These are phyloP conservation scores for Trichoderma asperellum DNA, from an alignment of 2,329 filamentous ascomycete genomes.

Conservation along the genomic window DNA sequence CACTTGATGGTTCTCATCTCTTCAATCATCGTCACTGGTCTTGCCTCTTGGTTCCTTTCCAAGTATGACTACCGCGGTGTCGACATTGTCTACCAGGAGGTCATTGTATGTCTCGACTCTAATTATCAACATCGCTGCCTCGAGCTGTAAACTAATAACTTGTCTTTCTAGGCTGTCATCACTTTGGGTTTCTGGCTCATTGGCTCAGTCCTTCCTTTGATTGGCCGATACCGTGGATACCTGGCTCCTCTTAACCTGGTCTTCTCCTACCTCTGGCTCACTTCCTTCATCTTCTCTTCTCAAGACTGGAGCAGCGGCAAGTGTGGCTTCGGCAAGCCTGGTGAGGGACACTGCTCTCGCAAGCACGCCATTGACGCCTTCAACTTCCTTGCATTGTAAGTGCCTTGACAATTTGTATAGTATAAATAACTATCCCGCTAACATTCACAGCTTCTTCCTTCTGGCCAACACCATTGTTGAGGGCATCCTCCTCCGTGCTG, in stretches of 20 bases:
- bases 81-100: constrained; percentile 35
- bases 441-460: constrained; percentile 31
- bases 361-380: constrained; percentile 36
- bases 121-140: neutral
- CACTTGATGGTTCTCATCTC: constrained; percentile 35
- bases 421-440: neutral
- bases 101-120: constrained; percentile 32
- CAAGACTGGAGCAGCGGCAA: constrained; percentile 33
- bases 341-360: constrained; percentile 27
- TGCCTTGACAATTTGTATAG: neutral
- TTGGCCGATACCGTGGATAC: constrained; percentile 33
- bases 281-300: constrained; percentile 36
- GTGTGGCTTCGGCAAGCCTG: constrained; percentile 23
- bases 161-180: constrained; percentile 30
- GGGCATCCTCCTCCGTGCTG: constrained; percentile 21
- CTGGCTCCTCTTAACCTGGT: constrained; percentile 33
- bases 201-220: constrained; percentile 31
- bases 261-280: constrained; percentile 38
- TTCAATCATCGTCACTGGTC: constrained; percentile 34
- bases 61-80: constrained; percentile 27
- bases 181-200: constrained; percentile 33
- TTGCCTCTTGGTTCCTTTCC: constrained; percentile 35
- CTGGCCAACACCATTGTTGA: constrained; percentile 31
- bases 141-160: neutral
- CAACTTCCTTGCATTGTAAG: constrained; percentile 37